Conservation (phyloP, 192 early-diverging fungal species). For the Podila clonocystis region DNA sequence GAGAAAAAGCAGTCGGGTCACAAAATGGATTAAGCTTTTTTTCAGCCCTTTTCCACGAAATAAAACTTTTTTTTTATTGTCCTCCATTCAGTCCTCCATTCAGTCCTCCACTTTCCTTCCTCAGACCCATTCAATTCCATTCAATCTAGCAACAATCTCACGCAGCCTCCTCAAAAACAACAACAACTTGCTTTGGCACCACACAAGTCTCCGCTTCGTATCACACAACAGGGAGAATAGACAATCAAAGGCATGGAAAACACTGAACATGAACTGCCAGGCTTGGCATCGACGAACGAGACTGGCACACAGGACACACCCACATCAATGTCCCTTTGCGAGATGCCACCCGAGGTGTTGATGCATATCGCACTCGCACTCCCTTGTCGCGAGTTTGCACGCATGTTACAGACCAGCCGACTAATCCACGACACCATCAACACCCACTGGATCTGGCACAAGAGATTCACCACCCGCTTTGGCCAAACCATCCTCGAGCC, state of each 20-base stretch:
- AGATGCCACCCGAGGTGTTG: constrained; percentile 31
- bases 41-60: too few relatives aligned
- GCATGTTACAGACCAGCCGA: constrained; percentile 29
- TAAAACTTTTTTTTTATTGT: too few relatives aligned
- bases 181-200: neutral
- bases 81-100: too few relatives aligned
- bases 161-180: neutral
- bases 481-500: constrained; percentile 23
- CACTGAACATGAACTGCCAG: neutral
- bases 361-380: constrained; percentile 21
- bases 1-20: too few relatives aligned
- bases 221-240: too few relatives aligned
- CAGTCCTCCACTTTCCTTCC: neutral
- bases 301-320: neutral
- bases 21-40: too few relatives aligned
- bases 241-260: neutral
- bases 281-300: neutral
- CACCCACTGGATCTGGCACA: constrained; percentile 44
- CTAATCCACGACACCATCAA: constrained; percentile 11
- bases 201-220: too few relatives aligned
- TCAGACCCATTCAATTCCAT: neutral
- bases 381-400: constrained; percentile 21
- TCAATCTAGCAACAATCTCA: too few relatives aligned
- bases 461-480: constrained; percentile 25
- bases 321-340: neutral